Conservation (phyloP, 108 stramenopile genomes). For the Skeletonema grethae region DNA sequence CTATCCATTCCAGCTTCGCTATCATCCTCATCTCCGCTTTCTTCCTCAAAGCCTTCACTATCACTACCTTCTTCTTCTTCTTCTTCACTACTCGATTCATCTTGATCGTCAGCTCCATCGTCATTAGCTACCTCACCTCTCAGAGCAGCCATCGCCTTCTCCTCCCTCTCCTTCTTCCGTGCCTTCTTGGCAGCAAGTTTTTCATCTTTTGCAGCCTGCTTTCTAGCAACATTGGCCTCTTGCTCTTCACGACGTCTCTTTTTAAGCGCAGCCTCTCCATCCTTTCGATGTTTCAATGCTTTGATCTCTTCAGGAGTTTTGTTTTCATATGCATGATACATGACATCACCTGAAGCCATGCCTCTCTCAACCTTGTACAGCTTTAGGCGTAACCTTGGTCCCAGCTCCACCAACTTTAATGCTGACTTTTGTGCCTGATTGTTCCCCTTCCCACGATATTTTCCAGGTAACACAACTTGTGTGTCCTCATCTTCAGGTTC, state of each 20-base stretch:
- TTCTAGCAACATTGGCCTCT: conserved; percentile 83
- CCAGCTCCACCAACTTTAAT: conserved; percentile 95
- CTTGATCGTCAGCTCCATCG: conserved; percentile 22
- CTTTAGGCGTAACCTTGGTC: conserved; percentile 90
- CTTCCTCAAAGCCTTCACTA: conserved; percentile 6
- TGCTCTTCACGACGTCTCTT: conserved; percentile 80
- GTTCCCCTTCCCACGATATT: conserved; percentile 85
- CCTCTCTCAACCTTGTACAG: conserved; percentile 96
- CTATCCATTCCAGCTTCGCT: conserved; percentile 18
- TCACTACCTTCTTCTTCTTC: conserved; percentile 31
- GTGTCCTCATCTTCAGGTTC: conserved; percentile 87
- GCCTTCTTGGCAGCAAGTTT: conserved; percentile 72
- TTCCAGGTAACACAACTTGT: conserved; percentile 83
- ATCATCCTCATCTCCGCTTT: conserved; percentile 14
- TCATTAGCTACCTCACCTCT: conserved; percentile 44
- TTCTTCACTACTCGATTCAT: conserved; percentile 44
- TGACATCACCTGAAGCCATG: conserved; percentile 92
- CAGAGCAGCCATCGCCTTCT: conserved; percentile 74
- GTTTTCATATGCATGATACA: conserved; percentile 93
- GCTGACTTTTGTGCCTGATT: conserved; percentile 82
- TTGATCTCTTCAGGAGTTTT: conserved; percentile 78
- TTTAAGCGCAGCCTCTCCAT: conserved; percentile 66
- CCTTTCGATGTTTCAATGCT: conserved; percentile 64
- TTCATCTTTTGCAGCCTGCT: conserved; percentile 72
- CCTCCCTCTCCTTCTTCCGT: conserved; percentile 74